Evolutionary conservation across 768 basidiomycete species (phyloP), one percentile per base, ranked within the genome.

Genomic region (Boletus reticulatus): DNA sequence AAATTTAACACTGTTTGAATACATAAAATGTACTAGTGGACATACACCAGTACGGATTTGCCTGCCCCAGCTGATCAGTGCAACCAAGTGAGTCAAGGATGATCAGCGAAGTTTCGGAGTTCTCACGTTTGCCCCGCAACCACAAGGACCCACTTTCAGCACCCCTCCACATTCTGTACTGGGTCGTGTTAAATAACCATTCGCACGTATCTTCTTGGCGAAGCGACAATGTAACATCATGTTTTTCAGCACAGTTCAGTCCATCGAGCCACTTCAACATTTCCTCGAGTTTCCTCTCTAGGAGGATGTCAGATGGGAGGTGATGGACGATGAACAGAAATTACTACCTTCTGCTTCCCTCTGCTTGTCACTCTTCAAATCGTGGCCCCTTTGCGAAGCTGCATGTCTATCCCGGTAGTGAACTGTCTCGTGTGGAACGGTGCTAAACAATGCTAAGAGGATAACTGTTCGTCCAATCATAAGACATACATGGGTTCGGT

Each of bases 41-140:
- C 57, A 37, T 53, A 56, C 55, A 44, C 50, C 43, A 56, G 24
- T 14, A 56, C 55, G 12, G 55, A 56, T 56, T 53, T 56, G 2
- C 51, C 55, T 1, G 55, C 50, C 6, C 55, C 55, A 42, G 44
- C 55, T 56, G 32, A 6, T 29, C n/a, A n/a, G n/a, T 11, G 11
- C 8, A n/a, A 34, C 20, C 29, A 9, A 13, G 14, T 54, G 24
- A 54, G 39, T 16, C 5, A 16, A 48, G 6, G 3, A 11, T 29
- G 19, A 6, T 20, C 22, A 34, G 13, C n/a, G 17, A 17, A 11
- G 20, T 19, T 10, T 22, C 8, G 2, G 4, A 13, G 1, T 16
- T 29, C 47, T 29, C 16, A 56, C 55, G 31, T 56, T 56, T 56
- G 32, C 50, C 55, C n/a, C 50, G 55, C 14, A 56, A 16, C 55